Conservation (phyloP, 2,329 filamentous ascomycete genomes). For the Phoma sp. region DNA sequence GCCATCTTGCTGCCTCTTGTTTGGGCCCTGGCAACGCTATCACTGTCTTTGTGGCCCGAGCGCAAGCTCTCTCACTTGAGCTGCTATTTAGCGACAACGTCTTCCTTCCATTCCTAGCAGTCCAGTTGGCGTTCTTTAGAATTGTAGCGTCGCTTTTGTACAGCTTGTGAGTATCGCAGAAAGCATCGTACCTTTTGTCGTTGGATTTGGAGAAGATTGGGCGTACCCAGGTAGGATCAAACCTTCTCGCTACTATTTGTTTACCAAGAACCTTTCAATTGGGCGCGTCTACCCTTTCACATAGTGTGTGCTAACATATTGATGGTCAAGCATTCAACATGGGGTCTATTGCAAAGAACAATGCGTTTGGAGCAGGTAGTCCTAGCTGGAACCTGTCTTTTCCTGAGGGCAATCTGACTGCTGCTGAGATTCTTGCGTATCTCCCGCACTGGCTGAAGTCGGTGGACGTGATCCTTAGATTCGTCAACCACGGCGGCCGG, state of each 20-base stretch:
- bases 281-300: neutral
- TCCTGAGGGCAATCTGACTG: conserved; percentile 35
- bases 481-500: conserved; percentile 22
- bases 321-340: conserved; percentile 8
- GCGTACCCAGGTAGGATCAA: conserved; percentile 1
- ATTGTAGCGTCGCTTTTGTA: conserved; percentile 1
- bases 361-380: conserved; percentile 29
- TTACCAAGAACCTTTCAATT: neutral
- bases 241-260: neutral
- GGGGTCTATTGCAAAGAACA: conserved; percentile 22
- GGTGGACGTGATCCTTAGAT: conserved; percentile 32
- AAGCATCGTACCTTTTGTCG: neutral
- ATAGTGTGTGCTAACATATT: neutral
- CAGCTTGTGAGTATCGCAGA: neutral
- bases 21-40: conserved; percentile 11
- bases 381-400: conserved; percentile 34
- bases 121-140: neutral
- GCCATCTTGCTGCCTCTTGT: conserved; percentile 7
- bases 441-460: conserved; percentile 37
- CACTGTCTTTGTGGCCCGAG: conserved; percentile 15
- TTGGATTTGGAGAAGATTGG: conserved; percentile 1
- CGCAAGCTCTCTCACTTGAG: conserved; percentile 11
- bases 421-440: conserved; percentile 35
- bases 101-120: neutral
- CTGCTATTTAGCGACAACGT: neutral